phyloP scores from a whole-genome alignment of 257 asterid genomes.

The Striga asiatica region DNA sequence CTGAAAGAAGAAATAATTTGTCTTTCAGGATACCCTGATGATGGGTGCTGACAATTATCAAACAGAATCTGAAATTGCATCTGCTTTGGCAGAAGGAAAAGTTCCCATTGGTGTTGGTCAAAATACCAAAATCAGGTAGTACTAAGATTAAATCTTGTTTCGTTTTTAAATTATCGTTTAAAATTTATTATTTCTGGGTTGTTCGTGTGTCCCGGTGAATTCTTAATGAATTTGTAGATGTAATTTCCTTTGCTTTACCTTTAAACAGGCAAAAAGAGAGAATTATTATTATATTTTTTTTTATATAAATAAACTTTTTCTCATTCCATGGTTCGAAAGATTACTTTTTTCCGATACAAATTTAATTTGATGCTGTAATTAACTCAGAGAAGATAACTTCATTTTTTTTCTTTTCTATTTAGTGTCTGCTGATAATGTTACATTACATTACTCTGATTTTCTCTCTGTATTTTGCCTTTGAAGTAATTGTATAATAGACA shows the following conservation, averaged over 20 bases:
- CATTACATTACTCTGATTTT: neutral
- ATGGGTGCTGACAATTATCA: slow-evolving; percentile 95
- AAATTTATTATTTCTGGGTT: neutral
- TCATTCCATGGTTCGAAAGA: no score
- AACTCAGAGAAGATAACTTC: no score
- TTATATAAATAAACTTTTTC: no score
- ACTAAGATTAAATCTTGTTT: neutral
- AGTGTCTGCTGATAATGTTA: neutral
- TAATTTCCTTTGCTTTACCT: no score
- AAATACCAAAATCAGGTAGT: slow-evolving; percentile 73
- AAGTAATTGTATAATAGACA: slow-evolving; percentile 91
- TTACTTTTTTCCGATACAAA: no score
- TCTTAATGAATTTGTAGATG: no score
- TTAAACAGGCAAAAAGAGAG: no score
- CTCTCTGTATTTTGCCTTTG: slow-evolving; percentile 14
- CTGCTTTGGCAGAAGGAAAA: slow-evolving; percentile 62
- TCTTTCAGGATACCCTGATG: slow-evolving; percentile 85
- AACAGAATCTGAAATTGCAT: slow-evolving; percentile 80
- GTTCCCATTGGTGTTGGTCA: slow-evolving; percentile 87
- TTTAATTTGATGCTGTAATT: no score
- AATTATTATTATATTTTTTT: no score
- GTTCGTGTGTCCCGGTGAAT: no score
- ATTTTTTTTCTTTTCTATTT: neutral
- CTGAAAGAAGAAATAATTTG: neutral
- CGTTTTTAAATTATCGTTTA: neutral